A percentile compares a stretch with the other conserved stretches of the same genome.
Evolutionary conservation across 352 stramenopile species (phyloP).

Genomic region (Halophytophthora polymorphica): DNA sequence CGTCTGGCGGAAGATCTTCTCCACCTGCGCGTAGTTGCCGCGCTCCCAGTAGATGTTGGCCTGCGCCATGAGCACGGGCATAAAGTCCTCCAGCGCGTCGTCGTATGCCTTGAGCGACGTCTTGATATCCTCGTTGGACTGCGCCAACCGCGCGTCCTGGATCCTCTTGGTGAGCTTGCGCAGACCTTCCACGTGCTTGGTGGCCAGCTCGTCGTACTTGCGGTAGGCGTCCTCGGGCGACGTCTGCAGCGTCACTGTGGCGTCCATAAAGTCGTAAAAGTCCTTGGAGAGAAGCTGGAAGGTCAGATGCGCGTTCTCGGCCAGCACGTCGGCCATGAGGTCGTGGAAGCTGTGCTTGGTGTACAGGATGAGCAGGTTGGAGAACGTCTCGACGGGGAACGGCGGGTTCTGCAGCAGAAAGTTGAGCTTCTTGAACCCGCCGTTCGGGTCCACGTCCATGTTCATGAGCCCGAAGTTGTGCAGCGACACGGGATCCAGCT

Average conservation of each 20-base stretch:
- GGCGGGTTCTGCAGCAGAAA: conserved; percentile 93
- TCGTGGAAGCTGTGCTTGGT: conserved; percentile 94
- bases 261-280: conserved; percentile 96
- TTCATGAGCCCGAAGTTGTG: conserved; percentile 92
- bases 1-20: conserved; percentile 94
- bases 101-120: conserved; percentile 92
- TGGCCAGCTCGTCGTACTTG: conserved; percentile 93
- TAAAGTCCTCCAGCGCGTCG: conserved; percentile 92
- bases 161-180: conserved; percentile 95
- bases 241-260: conserved; percentile 91
- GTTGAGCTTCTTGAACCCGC: conserved; percentile 94
- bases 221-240: conserved; percentile 93
- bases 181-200: conserved; percentile 91
- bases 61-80: conserved; percentile 96
- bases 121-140: conserved; percentile 93
- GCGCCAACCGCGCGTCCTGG: conserved; percentile 88
- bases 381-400: conserved; percentile 94
- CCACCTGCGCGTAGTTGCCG: conserved; percentile 95
- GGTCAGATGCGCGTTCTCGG: conserved; percentile 92
- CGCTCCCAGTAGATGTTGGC: conserved; percentile 96
- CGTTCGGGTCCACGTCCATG: conserved; percentile 92
- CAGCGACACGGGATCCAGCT: conserved; percentile 91
- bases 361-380: conserved; percentile 94
- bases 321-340: conserved; percentile 94
- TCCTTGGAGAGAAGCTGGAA: conserved; percentile 93